Evolutionary conservation across 805 yeast genomes (phyloP), one percentile per base, ranked within the genome.

Genomic region (Torulaspora maleeae): DNA sequence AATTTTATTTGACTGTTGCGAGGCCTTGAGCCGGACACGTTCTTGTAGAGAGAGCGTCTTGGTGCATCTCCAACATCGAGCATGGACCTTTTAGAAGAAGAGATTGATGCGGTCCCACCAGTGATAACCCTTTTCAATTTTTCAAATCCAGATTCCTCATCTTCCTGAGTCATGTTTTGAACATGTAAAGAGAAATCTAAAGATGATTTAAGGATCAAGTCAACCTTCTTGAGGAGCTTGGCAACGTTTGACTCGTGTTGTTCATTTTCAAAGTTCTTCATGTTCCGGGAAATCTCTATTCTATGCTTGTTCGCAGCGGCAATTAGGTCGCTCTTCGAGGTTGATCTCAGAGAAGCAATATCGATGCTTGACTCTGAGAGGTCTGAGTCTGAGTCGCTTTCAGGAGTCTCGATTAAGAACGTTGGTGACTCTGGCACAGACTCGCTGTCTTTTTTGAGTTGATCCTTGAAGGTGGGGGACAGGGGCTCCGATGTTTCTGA

Each of bases 71-170:
- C 39, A 11, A 56, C 59, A 38, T 55, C 59, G 13, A 56, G 44
- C 62, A 60, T 60, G 10, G 59, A 57, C 29, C 48, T 55, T 36
- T 41, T 51, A 7, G 44, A 41, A 24, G 39, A 32, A 2, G 49
- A 44, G 10, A 35, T 41, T 2, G 48, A 49, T 5, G 44, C 40
- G 25, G 44, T 27, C 22, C 56, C 56, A 9, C 67, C 67, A 1
- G 65, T 60, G 15, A 64, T 44, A 1, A 57, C 56, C 17, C 50
- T 54, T 45, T 55, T 61, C 37, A 64, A 33, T 13, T 55, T 50
- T 4, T 45, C 46, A 30, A 59, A 53, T 5, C 52, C 53, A 3
- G 53, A 35, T 11, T 54, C 53, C 11, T 42, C 43, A 15, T 48
- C 52, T 20, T 44, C 43, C 19, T 49, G 50, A n/a, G 53, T 46